A percentile compares a stretch with the other conserved stretches of the same genome.
Conservation (phyloP, 2,329 filamentous ascomycete species). For the Pseudofabraea citricarpa region DNA sequence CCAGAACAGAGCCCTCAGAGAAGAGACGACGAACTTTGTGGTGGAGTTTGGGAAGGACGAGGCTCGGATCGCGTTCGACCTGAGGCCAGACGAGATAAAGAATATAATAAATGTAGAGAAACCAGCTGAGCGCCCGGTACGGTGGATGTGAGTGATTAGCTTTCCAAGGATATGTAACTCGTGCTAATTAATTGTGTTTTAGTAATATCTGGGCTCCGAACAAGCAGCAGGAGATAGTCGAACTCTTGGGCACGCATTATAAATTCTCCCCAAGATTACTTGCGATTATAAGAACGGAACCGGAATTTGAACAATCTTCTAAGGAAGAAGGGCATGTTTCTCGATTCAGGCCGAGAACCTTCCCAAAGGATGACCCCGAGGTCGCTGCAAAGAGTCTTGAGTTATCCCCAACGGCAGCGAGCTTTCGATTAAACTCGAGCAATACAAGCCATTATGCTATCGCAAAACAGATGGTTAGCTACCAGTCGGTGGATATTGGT, state of each 20-base stretch:
- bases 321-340: constrained; percentile 8
- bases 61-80: constrained; percentile 51
- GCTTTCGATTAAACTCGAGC: background rate
- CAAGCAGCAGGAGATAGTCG: constrained; percentile 49
- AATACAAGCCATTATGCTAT: constrained; percentile 39
- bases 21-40: constrained; percentile 52
- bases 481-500: constrained; percentile 67
- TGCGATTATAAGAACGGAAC: constrained; percentile 58
- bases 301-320: constrained; percentile 24
- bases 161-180: constrained; percentile 1
- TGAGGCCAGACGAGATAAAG: constrained; percentile 38
- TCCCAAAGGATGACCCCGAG: constrained; percentile 20
- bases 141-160: constrained; percentile 60
- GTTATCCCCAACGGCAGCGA: background rate
- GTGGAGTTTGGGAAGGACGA: constrained; percentile 56
- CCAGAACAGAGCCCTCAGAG: constrained; percentile 34
- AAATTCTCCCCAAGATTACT: constrained; percentile 63
- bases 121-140: constrained; percentile 42
- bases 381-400: constrained; percentile 12
- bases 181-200: constrained; percentile 7
- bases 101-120: constrained; percentile 29
- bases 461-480: constrained; percentile 70
- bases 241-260: constrained; percentile 54
- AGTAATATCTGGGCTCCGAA: constrained; percentile 69
- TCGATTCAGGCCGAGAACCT: constrained; percentile 8